A percentile compares a stretch with the other conserved stretches of the same genome.
These are phyloP conservation scores for Magnolia changhungtana DNA, from an alignment of 164 flowering plant species.

Conservation along the genomic window DNA sequence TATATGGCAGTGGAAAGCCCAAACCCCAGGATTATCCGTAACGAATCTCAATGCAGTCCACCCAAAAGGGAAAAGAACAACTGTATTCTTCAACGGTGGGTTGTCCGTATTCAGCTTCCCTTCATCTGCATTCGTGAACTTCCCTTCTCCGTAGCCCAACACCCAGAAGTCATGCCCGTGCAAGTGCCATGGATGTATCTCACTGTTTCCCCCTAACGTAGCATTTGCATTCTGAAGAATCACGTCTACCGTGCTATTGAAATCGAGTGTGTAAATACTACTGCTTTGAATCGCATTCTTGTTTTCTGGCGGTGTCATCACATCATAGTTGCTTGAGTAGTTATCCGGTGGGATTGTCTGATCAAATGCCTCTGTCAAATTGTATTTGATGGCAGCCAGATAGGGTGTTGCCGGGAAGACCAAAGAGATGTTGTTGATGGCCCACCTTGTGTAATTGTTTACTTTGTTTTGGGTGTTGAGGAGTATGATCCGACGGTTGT, in stretches of 20 bases:
- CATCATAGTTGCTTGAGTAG: conserved; percentile 40
- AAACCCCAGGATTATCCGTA: conserved; percentile 86
- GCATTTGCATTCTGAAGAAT: conserved; percentile 85
- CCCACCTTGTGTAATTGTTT: conserved; percentile 71
- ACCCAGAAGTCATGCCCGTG: conserved; percentile 98
- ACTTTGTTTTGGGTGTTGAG: conserved; percentile 82
- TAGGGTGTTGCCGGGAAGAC: conserved; percentile 74
- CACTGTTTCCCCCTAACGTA: conserved; percentile 28
- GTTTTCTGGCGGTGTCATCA: conserved; percentile 52
- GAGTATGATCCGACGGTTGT: conserved; percentile 48
- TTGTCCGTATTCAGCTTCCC: conserved; percentile 49
- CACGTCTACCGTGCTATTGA: conserved; percentile 55
- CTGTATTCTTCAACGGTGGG: conserved; percentile 74
- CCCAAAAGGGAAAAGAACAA: conserved; percentile 70
- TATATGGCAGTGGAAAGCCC: conserved; percentile 97
- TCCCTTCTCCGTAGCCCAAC: conserved; percentile 84
- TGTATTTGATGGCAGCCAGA: conserved; percentile 53
- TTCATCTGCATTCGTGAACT: conserved; percentile 36
- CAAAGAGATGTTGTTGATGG: conserved; percentile 77
- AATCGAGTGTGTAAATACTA: conserved; percentile 47
- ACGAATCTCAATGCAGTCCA: conserved; percentile 85
- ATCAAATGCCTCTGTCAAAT: conserved; percentile 41
- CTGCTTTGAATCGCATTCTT: conserved; percentile 47
- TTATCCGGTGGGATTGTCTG: conserved; percentile 44
- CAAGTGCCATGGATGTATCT: conserved; percentile 92